Evolutionary conservation across 768 basidiomycete species (phyloP).

Genomic region (Phylloporus sp.): DNA sequence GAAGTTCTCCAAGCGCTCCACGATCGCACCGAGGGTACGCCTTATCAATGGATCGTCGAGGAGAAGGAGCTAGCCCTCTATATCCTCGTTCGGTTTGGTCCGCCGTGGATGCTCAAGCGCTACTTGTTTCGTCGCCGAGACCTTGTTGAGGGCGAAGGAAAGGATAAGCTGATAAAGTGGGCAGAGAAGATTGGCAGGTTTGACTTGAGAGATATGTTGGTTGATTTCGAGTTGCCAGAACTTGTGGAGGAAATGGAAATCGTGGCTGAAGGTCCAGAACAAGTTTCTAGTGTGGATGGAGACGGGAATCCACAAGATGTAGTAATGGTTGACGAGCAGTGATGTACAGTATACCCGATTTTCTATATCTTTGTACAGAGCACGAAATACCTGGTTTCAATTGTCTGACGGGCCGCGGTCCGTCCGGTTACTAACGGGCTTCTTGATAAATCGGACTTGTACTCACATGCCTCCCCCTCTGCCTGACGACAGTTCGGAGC

Average conservation of each 20-base stretch:
- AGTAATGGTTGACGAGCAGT: constrained; percentile 3
- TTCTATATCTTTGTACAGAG: too few species aligned
- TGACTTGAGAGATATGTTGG: constrained; percentile 21
- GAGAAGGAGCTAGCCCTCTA: constrained; percentile 23
- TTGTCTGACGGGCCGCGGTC: not conserved
- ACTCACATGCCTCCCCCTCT: constrained; percentile 7
- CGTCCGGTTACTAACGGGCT: too few species aligned
- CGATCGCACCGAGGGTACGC: constrained; percentile 19
- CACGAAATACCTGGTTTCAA: too few species aligned
- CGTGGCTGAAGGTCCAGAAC: not conserved
- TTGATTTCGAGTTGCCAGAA: constrained; percentile 14
- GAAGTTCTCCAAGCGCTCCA: constrained; percentile 24
- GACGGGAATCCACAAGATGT: not conserved
- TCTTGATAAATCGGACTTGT: not conserved
- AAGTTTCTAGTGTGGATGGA: not conserved
- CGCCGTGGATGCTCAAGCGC: constrained; percentile 25
- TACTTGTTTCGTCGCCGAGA: constrained; percentile 23
- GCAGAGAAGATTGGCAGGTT: constrained; percentile 19
- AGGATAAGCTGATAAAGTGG: constrained; percentile 12
- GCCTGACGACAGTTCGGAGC: not conserved
- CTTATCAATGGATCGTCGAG: constrained; percentile 23
- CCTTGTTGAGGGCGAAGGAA: constrained; percentile 14
- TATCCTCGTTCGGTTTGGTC: constrained; percentile 19
- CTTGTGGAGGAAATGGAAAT: constrained; percentile 9
- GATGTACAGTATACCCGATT: not conserved